phyloP scores from a whole-genome alignment of 169 alveolate genomes.

The Cystoisospora suis region DNA sequence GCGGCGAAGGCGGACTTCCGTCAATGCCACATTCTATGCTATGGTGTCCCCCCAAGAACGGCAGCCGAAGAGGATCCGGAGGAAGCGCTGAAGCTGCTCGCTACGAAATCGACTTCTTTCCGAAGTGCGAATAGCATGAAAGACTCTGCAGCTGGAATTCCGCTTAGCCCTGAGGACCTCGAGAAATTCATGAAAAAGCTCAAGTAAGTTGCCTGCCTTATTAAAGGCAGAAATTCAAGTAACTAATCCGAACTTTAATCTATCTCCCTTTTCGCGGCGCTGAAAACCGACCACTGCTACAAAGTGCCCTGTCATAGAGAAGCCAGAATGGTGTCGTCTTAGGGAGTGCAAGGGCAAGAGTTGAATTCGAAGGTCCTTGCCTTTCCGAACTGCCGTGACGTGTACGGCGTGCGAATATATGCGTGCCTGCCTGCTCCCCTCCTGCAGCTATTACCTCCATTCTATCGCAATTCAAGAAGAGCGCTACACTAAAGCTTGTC shows the following conservation, averaged over 20 bases:
- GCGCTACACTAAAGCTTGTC: not conserved
- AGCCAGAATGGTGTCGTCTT: not conserved
- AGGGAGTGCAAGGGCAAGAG: not conserved
- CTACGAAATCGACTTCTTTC: not conserved
- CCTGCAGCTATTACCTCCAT: not conserved
- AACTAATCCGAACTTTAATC: not conserved
- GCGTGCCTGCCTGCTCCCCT: not conserved
- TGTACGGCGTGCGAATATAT: not conserved
- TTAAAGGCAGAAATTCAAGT: too few relatives aligned
- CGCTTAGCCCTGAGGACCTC: not conserved
- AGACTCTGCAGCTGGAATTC: not conserved
- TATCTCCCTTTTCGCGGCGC: not conserved
- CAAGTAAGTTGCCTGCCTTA: too few relatives aligned
- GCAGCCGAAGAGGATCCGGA: not conserved
- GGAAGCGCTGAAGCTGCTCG: not conserved
- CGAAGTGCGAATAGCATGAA: not conserved
- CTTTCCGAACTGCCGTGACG: not conserved
- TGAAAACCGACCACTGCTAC: not conserved
- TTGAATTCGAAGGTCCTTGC: not conserved
- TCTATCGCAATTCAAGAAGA: not conserved
- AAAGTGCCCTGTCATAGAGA: not conserved
- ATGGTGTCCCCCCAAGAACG: not conserved
- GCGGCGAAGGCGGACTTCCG: not conserved
- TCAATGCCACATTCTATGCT: not conserved
- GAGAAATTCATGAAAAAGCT: slow-evolving; percentile 17